phyloP scores from a whole-genome alignment of 805 yeast species.

The Ogataea allantospora region DNA sequence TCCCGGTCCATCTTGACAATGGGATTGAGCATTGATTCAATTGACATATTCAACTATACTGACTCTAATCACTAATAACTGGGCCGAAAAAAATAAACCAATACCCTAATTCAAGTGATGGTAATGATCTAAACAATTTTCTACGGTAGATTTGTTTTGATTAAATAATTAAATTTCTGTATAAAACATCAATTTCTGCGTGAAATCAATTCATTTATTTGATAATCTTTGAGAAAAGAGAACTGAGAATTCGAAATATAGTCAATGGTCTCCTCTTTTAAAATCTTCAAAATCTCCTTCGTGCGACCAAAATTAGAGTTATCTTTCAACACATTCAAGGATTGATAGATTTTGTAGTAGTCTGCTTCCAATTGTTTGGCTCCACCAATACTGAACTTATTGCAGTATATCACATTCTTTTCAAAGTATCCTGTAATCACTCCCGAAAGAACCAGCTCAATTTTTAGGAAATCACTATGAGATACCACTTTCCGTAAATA shows the following conservation, averaged over 20 bases:
- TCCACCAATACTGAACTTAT: conserved; percentile 35
- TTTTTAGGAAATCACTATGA: conserved; percentile 27
- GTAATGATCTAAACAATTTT: no score
- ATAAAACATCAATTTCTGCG: conserved; percentile 1
- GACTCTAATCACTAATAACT: no score
- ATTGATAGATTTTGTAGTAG: conserved; percentile 31
- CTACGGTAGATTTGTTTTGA: background rate
- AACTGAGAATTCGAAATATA: background rate
- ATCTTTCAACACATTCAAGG: conserved; percentile 25
- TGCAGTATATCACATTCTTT: conserved; percentile 38
- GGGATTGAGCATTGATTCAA: no score
- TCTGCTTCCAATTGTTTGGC: conserved; percentile 36
- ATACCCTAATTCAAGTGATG: no score
- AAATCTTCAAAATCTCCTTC: conserved; percentile 17
- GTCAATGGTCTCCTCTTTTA: conserved; percentile 3
- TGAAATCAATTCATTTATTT: conserved; percentile 17
- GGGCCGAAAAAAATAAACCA: no score
- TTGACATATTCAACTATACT: no score
- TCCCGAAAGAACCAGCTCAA: conserved; percentile 27
- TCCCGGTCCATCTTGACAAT: no score
- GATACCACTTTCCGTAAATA: conserved; percentile 34
- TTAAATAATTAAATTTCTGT: background rate
- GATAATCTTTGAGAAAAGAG: conserved; percentile 11
- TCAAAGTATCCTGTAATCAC: conserved; percentile 37
- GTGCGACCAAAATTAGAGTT: conserved; percentile 20